Evolutionary conservation across 2,329 filamentous ascomycete genomes (phyloP), one percentile per base, ranked within the genome.

Genomic region (Knufia fluminis): DNA sequence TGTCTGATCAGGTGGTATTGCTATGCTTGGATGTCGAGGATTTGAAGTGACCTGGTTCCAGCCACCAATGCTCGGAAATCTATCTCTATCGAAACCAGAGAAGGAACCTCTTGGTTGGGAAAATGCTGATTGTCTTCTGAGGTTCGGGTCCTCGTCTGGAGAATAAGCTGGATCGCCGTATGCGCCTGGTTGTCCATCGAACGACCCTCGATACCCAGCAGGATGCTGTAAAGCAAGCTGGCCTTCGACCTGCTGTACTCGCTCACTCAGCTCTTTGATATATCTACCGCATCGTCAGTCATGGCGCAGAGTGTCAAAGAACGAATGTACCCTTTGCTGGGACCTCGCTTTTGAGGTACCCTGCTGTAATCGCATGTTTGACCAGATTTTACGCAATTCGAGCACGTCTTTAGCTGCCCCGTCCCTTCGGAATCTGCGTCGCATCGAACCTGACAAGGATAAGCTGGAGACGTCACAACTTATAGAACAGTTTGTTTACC

Each of bases 221-320:
- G 66, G 64, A 22, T 69, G 65, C 17, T 66, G 63, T 22, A 66
- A 62, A 31, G 71, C 67, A 50, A 92, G 79, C 62, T 87, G 85
- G 56, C 83, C 85, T 63, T 94, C 89, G 40, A 95, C 82, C 38
- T 79, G 83, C 59, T 90, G 82, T 52, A 95, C 80, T 22, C 89
- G 76, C 62, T 94, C 88, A 20, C 88, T 87, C 19, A 95, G 76
- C 65, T 94, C 88, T 64, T 94, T 94, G 64, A 95, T 95, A 60
- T 94, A 94, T 14, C 83, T 86, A 60, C 46, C 33, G 12, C 26
- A 33, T 14, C 12, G 17, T 51, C 42, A 51, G 46, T 26, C 40
- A 19, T 33, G 16, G 17, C 14, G n/a, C 26, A 17, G 44, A 33
- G 50, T 40, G 3, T 36, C 6, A 6, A 36, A n/a, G n/a, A 20